Percentiles rank a stretch among this genome's conserved stretches.
Conservation (phyloP, 2,329 filamentous ascomycete genomes). For the Ophiostoma himal-ulmi region DNA sequence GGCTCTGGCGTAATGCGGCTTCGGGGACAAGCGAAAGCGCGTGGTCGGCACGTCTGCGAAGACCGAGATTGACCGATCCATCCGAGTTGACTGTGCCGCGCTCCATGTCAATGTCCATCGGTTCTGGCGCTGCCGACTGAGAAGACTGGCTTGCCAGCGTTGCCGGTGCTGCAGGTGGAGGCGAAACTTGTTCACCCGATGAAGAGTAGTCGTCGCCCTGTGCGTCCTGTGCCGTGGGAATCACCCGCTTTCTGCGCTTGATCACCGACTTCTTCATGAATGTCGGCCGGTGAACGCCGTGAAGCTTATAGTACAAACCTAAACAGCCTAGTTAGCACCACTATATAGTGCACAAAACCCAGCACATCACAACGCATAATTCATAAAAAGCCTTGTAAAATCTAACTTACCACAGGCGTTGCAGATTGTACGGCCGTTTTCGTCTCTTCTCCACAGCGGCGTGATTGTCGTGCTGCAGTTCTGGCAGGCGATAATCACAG, state of each 20-base stretch:
- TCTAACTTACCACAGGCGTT: conserved; percentile 82
- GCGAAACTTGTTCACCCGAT: conserved; percentile 43
- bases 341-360: neutral
- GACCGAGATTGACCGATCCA: conserved; percentile 58
- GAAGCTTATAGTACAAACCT: conserved; percentile 87
- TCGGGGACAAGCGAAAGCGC: conserved; percentile 45
- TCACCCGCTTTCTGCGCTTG: conserved; percentile 89
- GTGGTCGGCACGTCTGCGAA: conserved; percentile 45
- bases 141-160: conserved; percentile 9
- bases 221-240: conserved; percentile 60
- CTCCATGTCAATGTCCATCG: conserved; percentile 33
- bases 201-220: conserved; percentile 38
- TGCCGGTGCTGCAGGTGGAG: conserved; percentile 29
- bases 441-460: conserved; percentile 89
- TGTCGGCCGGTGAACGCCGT: conserved; percentile 84
- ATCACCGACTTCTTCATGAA: conserved; percentile 99
- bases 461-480: conserved; percentile 97
- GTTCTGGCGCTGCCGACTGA: neutral
- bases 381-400: neutral
- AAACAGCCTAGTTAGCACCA: conserved; percentile 34
- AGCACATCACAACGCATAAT: neutral
- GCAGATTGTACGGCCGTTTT: conserved; percentile 92
- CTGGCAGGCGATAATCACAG: conserved; percentile 83
- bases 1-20: conserved; percentile 38
- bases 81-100: conserved; percentile 57